A percentile compares a stretch with the other conserved stretches of the same genome.
Conservation (phyloP, 768 basidiomycete species). For the Royoungia palumana region DNA sequence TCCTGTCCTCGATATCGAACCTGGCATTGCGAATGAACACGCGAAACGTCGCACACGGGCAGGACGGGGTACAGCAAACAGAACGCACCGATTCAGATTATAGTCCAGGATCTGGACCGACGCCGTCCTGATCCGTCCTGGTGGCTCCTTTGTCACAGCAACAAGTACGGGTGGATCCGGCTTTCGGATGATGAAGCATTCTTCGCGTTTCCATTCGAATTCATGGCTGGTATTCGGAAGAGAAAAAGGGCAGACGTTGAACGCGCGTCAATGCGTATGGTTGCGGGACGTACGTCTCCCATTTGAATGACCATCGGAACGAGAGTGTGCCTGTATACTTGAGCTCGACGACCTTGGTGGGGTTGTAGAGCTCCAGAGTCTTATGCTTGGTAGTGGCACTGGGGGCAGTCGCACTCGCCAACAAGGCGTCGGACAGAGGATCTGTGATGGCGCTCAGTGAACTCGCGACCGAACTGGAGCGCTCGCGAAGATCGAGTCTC, state of each 20-base stretch:
- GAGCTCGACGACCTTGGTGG: slow-evolving; percentile 63
- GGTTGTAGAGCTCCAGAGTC: slow-evolving; percentile 73
- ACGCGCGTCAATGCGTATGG: slow-evolving; percentile 44
- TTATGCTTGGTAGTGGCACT: slow-evolving; percentile 67
- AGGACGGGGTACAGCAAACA: too few species aligned
- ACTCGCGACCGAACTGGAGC: too few species aligned
- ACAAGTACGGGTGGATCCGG: slow-evolving; percentile 86
- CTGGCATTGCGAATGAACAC: background rate
- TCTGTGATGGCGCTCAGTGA: slow-evolving; percentile 42
- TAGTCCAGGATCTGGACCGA: slow-evolving; percentile 81
- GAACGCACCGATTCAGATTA: slow-evolving; percentile 65
- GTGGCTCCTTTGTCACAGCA: slow-evolving; percentile 73
- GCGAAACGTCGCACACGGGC: background rate
- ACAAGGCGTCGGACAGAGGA: slow-evolving; percentile 66
- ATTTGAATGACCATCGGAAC: slow-evolving; percentile 77
- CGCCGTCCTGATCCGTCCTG: slow-evolving; percentile 59
- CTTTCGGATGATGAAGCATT: slow-evolving; percentile 79
- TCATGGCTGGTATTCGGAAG: slow-evolving; percentile 51
- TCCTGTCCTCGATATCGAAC: slow-evolving; percentile 82
- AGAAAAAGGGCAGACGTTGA: background rate
- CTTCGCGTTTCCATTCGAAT: slow-evolving; percentile 84
- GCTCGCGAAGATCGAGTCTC: slow-evolving; percentile 14
- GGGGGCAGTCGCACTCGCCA: slow-evolving; percentile 65
- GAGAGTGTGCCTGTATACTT: slow-evolving; percentile 69
- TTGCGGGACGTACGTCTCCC: slow-evolving; percentile 67